phyloP scores from a whole-genome alignment of 2,329 filamentous ascomycete genomes.

The Esteya vermicola region DNA sequence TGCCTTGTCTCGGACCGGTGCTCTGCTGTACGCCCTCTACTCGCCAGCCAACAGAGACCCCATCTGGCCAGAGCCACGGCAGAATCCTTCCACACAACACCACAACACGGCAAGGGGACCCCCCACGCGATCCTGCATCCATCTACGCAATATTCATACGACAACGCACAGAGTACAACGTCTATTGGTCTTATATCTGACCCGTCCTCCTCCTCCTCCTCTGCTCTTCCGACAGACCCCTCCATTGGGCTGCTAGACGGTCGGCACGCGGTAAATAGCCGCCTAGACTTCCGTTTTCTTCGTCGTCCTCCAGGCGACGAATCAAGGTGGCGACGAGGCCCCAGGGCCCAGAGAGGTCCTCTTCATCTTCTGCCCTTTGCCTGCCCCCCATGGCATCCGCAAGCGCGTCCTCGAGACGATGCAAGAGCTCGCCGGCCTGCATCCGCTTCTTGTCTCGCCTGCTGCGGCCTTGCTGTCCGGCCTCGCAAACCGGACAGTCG shows the following conservation, averaged over 20 bases:
- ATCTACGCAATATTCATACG: no score
- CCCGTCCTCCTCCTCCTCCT: not conserved
- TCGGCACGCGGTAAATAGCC: conserved; percentile 14
- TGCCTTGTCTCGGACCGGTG: no score
- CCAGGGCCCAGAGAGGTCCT: not conserved
- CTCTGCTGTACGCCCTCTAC: no score
- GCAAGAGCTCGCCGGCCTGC: conserved; percentile 17
- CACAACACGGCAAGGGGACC: no score
- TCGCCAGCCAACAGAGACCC: no score
- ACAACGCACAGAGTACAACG: no score
- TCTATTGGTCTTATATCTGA: no score
- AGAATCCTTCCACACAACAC: no score
- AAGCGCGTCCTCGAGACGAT: conserved; percentile 14
- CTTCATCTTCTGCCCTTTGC: not conserved
- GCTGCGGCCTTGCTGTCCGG: not conserved
- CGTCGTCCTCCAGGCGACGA: conserved; percentile 10
- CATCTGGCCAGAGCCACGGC: no score
- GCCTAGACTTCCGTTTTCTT: conserved; percentile 5
- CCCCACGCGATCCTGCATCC: no score
- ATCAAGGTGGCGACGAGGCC: conserved; percentile 10
- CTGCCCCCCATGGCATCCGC: not conserved
- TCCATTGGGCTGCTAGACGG: conserved; percentile 10
- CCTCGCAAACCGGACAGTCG: not conserved
- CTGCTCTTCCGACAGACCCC: not conserved
- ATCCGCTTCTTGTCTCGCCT: conserved; percentile 12